Base-by-base conservation (phyloP, 2,329 filamentous ascomycete genomes). In the Ophiognomonia clavigignenti-juglandacearum region DNA sequence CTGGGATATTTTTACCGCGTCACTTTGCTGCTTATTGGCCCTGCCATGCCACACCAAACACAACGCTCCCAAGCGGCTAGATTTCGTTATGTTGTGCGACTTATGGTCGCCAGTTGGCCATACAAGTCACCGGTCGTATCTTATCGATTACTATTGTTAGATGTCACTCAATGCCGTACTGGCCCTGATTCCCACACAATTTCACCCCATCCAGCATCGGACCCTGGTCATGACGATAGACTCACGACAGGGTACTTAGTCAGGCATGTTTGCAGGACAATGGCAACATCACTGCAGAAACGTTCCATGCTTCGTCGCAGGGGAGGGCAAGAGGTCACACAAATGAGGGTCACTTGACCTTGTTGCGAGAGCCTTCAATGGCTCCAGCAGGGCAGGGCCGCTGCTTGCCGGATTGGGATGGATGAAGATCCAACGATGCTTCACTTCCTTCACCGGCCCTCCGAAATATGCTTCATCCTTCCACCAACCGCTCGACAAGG, bases 281-380 rank as follows among this genome's bases (percentile, higher is more conserved):
- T 48, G 45, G 19, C 32, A 37, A 18, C 19, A 7, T n/a, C n/a
- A n/a, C n/a, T n/a, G n/a, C n/a, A n/a, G n/a, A n/a, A n/a, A n/a
- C n/a, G n/a, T n/a, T n/a, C n/a, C n/a, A n/a, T n/a, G n/a, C n/a
- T n/a, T n/a, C n/a, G n/a, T n/a, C n/a, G n/a, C n/a, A n/a, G n/a
- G n/a, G n/a, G n/a, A n/a, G n/a, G n/a, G n/a, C n/a, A n/a, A n/a
- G 29, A 23, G 29, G 45, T 51, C 31, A 36, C 42, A 48, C 45
- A 20, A 34, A 23, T 4, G 18, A n/a, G 22, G 42, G 42, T 48
- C 45, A 48, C 27, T 45, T 44, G 49, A 43, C 26, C 24, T 29
- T 39, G 16, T 11, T 18, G 32, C 14, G 19, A 13, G 41, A 24
- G 18, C 13, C 32, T 16, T n/a, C 22, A 43, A 37, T 48, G 45